A percentile compares a stretch with the other conserved stretches of the same genome.
These are phyloP conservation scores for Geotrichum carabidarum DNA, from an alignment of 1,139 yeast genomes.

Conservation along the genomic window DNA sequence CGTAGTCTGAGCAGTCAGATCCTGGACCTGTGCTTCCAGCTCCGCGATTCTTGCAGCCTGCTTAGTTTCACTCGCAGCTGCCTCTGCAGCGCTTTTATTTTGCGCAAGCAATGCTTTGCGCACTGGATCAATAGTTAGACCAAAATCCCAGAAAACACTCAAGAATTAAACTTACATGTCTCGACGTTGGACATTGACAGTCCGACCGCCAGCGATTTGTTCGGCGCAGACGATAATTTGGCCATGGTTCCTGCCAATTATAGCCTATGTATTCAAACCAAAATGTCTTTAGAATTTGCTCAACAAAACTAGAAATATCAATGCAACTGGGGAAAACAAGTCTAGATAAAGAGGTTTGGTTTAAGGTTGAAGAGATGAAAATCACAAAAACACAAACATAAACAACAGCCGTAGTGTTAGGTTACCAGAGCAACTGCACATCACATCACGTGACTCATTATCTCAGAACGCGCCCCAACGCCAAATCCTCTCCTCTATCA, in stretches of 20 bases:
- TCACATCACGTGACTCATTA: conserved; percentile 4
- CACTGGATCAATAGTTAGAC: conserved; percentile 35
- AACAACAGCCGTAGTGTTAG: background rate
- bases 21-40: background rate
- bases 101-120: conserved; percentile 40
- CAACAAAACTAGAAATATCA: background rate
- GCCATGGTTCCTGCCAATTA: background rate
- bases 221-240: conserved; percentile 12
- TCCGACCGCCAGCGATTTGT: conserved; percentile 7
- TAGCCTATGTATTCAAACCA: background rate
- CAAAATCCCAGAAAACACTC: background rate
- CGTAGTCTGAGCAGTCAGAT: background rate
- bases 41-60: background rate
- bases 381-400: too few species aligned
- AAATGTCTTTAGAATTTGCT: background rate
- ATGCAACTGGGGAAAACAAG: too few species aligned
- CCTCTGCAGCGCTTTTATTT: conserved; percentile 29
- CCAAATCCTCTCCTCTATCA: background rate
- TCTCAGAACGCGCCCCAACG: background rate
- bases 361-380: too few species aligned
- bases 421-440: conserved; percentile 5
- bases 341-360: too few species aligned
- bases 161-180: background rate
- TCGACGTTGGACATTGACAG: conserved; percentile 3
- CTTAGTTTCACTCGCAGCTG: conserved; percentile 23